Base-by-base conservation (phyloP, 139 green algal genomes). In the Volvox reticuliferus region DNA sequence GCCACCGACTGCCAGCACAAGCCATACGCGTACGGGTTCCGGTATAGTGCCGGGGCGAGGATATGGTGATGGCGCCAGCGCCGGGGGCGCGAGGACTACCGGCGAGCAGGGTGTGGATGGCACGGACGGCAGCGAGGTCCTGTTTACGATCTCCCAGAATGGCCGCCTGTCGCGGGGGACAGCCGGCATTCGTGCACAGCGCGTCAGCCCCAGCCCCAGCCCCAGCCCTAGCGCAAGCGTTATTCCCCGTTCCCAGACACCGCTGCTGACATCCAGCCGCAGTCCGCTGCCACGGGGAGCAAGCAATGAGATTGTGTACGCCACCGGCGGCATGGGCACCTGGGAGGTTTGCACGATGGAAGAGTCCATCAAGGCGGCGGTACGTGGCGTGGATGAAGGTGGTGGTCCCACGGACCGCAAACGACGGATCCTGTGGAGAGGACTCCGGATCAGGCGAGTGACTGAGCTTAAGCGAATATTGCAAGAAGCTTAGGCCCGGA, bases 311-410 rank as follows among this genome's bases (percentile, higher is more conserved):
- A 30, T 2, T 32, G 61, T 19, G 21, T 77, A 76, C 81, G 61
- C 24, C 17, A 65, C 82, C 33, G 67, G 36, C 6, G 36, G 36
- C 28, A 30, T 71, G 69, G 6, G 18, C 1, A 1, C 37, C 19
- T 89, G 84, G 84, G 84, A 73, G 67, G 69, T 61, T 36, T 62
- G 69, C 69, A 89, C 84, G 26, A 36, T 82, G 84, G 84, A 89
- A 28, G 19, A 50, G 69, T 77, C 84, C 12, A n/a, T 89, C n/a
- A 65, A 67, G 37, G 84, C 69, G 17, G 69, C 36, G 37, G 18
- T 89, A 67, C 12, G 28, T 0, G 9, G 20, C 33, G 80, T 61
- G 20, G 84, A 82, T 1, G 69, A 82, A 17, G 69, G 18, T 36
- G 20, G 18, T 44, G 20, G 26, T 28, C 19, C 36, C 3, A 17